Base-by-base conservation (phyloP, 2,329 filamentous ascomycete genomes). In the Fusarium anthophilum region DNA sequence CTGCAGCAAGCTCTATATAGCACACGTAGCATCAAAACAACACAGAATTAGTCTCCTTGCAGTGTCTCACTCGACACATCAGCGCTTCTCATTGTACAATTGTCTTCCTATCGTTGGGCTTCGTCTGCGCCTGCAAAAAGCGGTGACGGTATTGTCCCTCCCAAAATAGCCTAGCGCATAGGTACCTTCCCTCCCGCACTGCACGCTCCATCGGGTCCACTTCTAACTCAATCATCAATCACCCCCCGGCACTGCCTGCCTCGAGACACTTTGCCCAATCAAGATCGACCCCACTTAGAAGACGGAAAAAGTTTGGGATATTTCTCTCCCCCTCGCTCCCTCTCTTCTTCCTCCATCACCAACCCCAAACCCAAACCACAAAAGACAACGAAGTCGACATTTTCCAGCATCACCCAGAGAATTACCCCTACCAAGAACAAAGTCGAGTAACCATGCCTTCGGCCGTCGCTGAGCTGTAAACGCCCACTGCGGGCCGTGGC, bases 401-500 rank as follows among this genome's bases (percentile, higher is more conserved):
- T 75, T 75, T 67, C 43, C 69, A 78, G 69, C 58, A 74, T 58
- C 66, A 78, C 77, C 55, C 76, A 82, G 79, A 79, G 82, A 77
- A 81, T 76, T 77, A 75, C 81, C 75, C 80, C 75, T 77, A 80
- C 73, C 76, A 81, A 87, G 65, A 89, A 90, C 91, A 92, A 91
- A 87, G 91, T 93, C 92, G 91, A 93, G 87, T 74, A 80, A 85
- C 76, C 83, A 92, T 91, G 89, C 90, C 90, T 90, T 90, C 88
- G 91, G 91, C 92, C 88, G 87, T 93, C 92, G 92, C 91, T 93
- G 92, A 92, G 93, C 93, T 96, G 92, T 97, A 95, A 95, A 94
- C 90, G 86, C 89, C 91, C 91, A 92, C 93, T 95, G 91, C 91
- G 91, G 91, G 90, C 87, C 85, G 81, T 84, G 84, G 81, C 81